These are phyloP conservation scores for Podaxis sp. DNA, from an alignment of 768 basidiomycete genomes.

Conservation along the genomic window DNA sequence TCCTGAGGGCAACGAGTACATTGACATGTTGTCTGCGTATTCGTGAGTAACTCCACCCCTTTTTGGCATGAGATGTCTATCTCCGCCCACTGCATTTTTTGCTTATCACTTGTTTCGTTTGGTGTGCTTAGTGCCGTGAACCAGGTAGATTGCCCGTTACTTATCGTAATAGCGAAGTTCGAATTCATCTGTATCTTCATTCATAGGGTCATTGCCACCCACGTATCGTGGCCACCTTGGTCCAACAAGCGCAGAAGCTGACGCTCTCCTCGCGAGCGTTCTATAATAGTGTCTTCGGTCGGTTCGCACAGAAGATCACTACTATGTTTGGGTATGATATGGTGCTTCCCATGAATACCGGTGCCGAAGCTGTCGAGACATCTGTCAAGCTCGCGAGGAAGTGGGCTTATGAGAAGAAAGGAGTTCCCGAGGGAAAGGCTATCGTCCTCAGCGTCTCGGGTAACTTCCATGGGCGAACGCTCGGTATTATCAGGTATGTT, in stretches of 20 bases:
- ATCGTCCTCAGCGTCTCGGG: conserved; percentile 83
- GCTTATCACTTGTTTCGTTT: conserved; percentile 1
- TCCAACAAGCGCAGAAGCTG: conserved; percentile 83
- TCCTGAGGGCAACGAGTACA: conserved; percentile 92
- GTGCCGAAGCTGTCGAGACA: conserved; percentile 97
- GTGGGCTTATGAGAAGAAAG: conserved; percentile 94
- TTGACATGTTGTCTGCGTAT: conserved; percentile 98
- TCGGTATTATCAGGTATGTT: conserved; percentile 77
- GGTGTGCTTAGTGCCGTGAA: conserved; percentile 49
- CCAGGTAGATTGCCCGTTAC: conserved; percentile 52
- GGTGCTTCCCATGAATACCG: conserved; percentile 99
- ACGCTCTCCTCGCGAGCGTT: conserved; percentile 96
- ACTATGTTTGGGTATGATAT: conserved; percentile 89
- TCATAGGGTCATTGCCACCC: conserved; percentile 88
- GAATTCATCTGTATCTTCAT: background rate
- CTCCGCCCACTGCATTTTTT: background rate
- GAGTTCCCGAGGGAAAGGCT: conserved; percentile 77
- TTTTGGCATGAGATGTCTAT: background rate
- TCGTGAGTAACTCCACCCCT: conserved; percentile 57
- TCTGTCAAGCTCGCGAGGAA: conserved; percentile 94
- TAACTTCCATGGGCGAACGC: conserved; percentile 95
- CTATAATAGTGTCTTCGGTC: conserved; percentile 89
- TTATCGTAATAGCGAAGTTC: conserved; percentile 3
- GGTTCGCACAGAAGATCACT: conserved; percentile 85
- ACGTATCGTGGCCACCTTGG: conserved; percentile 75